A percentile compares a stretch with the other conserved stretches of the same genome.
These are phyloP conservation scores for Exophiala bonariae DNA, from an alignment of 2,329 filamentous ascomycete species.

Conservation along the genomic window DNA sequence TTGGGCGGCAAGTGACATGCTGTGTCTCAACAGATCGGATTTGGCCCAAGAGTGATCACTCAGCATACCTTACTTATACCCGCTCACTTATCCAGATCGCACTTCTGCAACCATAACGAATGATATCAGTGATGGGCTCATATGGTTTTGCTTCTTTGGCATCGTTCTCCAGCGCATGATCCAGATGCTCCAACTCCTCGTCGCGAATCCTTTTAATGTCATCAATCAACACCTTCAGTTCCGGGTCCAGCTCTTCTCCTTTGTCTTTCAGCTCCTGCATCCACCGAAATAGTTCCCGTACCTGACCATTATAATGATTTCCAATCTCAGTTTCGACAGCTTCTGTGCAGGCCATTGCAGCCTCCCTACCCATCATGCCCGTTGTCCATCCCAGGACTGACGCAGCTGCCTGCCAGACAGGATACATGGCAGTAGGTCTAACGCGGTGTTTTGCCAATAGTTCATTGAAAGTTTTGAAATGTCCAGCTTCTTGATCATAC, in stretches of 20 bases:
- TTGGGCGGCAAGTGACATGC: too few relatives aligned
- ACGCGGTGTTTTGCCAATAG: conserved; percentile 84
- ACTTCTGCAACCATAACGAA: conserved; percentile 83
- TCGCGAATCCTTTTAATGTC: conserved; percentile 84
- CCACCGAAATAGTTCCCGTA: conserved; percentile 79
- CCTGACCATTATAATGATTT: conserved; percentile 91
- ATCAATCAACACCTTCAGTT: conserved; percentile 70
- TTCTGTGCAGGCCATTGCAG: conserved; percentile 98
- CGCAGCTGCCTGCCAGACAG: conserved; percentile 80
- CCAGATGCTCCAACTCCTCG: conserved; percentile 94
- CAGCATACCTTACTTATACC: conserved; percentile 31
- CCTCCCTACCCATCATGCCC: conserved; percentile 83
- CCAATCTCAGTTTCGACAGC: conserved; percentile 98
- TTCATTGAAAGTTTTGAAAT: conserved; percentile 81
- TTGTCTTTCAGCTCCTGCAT: conserved; percentile 70
- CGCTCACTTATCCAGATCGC: conserved; percentile 81
- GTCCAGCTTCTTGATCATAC: conserved; percentile 92
- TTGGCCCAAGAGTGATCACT: too few relatives aligned
- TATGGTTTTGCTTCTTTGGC: conserved; percentile 87
- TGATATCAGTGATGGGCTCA: conserved; percentile 81
- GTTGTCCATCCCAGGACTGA: conserved; percentile 86
- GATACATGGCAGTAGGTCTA: conserved; percentile 89
- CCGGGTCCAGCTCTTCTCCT: conserved; percentile 77
- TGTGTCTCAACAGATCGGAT: too few relatives aligned
- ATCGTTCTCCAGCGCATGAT: conserved; percentile 92